Conservation (phyloP, 306 rosid genomes). For the Cicer bijugum region DNA sequence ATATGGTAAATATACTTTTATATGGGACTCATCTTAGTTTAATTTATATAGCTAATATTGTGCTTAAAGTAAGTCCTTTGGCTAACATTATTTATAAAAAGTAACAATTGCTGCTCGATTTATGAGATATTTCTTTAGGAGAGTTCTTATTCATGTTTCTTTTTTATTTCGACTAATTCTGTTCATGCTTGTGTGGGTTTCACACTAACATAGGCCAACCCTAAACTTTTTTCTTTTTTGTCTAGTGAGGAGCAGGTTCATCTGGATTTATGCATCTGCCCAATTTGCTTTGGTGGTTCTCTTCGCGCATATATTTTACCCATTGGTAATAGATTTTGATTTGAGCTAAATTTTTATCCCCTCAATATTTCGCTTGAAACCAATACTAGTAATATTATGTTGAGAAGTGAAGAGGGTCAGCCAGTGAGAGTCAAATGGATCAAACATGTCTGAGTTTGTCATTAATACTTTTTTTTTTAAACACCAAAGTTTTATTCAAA, state of each 20-base stretch:
- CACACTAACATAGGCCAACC: neutral
- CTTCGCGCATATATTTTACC: conserved; percentile 85
- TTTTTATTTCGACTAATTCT: neutral
- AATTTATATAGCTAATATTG: conserved; percentile 7
- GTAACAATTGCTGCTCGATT: conserved; percentile 8
- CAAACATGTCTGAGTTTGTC: neutral
- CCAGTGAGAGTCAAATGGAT: neutral
- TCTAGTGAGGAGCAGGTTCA: conserved; percentile 76
- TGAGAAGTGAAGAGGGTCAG: conserved; percentile 13
- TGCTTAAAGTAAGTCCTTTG: neutral
- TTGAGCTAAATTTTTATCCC: conserved; percentile 26
- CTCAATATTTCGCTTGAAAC: conserved; percentile 26
- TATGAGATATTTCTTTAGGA: conserved; percentile 13
- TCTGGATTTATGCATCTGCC: conserved; percentile 81
- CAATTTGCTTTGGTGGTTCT: conserved; percentile 85
- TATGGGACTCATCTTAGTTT: conserved; percentile 8
- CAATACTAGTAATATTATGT: conserved; percentile 6
- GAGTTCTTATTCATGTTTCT: conserved; percentile 19
- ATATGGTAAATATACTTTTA: conserved; percentile 37
- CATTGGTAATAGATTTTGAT: conserved; percentile 65
- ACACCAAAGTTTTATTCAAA: no score
- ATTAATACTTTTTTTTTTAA: neutral
- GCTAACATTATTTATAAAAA: neutral
- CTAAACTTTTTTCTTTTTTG: conserved; percentile 37
- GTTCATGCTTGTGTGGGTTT: conserved; percentile 2